Conservation (phyloP, 208 protist species). For the Wallacemonas sp. region DNA sequence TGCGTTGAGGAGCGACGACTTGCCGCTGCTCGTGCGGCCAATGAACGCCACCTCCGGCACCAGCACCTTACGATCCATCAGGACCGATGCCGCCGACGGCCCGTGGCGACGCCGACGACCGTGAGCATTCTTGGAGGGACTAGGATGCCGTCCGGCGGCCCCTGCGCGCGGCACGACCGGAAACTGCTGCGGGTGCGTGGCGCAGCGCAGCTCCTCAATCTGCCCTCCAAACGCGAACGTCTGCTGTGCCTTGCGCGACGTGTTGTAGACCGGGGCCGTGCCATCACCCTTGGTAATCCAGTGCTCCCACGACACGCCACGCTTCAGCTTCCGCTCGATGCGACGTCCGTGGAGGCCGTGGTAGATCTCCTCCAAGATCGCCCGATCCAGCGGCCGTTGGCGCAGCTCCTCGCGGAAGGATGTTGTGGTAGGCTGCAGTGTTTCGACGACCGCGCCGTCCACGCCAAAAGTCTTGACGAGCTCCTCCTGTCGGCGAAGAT, state of each 20-base stretch:
- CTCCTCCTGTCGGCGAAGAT: slow-evolving; percentile 72
- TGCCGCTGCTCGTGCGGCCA: slow-evolving; percentile 81
- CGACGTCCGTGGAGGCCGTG: slow-evolving; percentile 75
- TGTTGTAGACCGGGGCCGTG: slow-evolving; percentile 81
- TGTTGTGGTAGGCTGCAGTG: slow-evolving; percentile 47
- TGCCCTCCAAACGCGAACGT: slow-evolving; percentile 86
- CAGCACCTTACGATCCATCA: slow-evolving; percentile 12
- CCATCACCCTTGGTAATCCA: slow-evolving; percentile 91
- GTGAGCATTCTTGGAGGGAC: not conserved
- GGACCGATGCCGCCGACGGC: not conserved
- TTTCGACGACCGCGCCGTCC: slow-evolving; percentile 78
- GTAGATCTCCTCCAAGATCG: slow-evolving; percentile 92
- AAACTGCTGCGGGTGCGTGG: slow-evolving; percentile 70
- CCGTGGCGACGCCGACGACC: not conserved
- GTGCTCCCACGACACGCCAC: slow-evolving; percentile 86
- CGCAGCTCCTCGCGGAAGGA: slow-evolving; percentile 73
- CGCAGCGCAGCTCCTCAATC: slow-evolving; percentile 37
- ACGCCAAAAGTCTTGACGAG: slow-evolving; percentile 69
- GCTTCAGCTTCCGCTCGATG: slow-evolving; percentile 81
- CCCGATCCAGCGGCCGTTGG: slow-evolving; percentile 72
- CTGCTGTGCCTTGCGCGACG: slow-evolving; percentile 77
- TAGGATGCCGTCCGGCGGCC: not conserved
- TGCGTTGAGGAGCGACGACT: slow-evolving; percentile 87
- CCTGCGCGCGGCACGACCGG: slow-evolving; percentile 27
- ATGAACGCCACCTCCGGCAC: slow-evolving; percentile 87